Evolutionary conservation across 225 moss, liverwort and hornwort genomes (phyloP).

Genomic region (Takakia lepidozioides): DNA sequence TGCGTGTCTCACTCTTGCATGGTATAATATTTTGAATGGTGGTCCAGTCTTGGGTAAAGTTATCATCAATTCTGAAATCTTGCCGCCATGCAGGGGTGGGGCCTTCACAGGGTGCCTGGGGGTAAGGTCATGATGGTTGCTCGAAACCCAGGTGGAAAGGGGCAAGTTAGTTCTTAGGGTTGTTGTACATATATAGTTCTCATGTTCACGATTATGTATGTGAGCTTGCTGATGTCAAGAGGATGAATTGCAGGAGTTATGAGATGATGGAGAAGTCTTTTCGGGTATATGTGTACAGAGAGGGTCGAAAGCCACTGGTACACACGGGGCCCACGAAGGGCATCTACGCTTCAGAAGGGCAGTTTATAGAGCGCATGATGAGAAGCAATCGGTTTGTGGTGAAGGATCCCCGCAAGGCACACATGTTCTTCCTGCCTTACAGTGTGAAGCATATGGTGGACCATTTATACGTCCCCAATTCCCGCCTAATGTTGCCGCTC

Average conservation of each 20-base stretch:
- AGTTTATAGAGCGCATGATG: constrained; percentile 39
- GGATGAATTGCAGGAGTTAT: constrained; percentile 29
- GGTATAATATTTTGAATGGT: neutral
- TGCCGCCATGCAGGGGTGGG: too few species aligned
- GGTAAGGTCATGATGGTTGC: neutral
- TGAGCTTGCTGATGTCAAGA: neutral
- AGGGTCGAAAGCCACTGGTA: constrained; percentile 38
- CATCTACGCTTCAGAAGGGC: constrained; percentile 52
- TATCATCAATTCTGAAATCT: neutral
- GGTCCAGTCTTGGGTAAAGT: neutral
- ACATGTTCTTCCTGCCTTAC: constrained; percentile 53
- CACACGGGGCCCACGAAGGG: constrained; percentile 30
- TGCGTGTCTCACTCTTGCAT: constrained; percentile 1
- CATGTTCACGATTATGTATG: neutral
- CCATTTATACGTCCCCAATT: constrained; percentile 40
- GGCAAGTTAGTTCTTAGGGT: too few species aligned
- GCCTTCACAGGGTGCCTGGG: too few species aligned
- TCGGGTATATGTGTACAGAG: constrained; percentile 32
- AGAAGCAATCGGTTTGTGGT: constrained; percentile 9
- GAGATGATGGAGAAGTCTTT: constrained; percentile 49
- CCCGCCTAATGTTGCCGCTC: constrained; percentile 38
- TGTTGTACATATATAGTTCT: too few species aligned
- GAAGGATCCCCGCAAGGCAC: constrained; percentile 24
- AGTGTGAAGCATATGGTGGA: constrained; percentile 48
- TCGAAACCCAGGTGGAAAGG: neutral